These are phyloP conservation scores for Quercus robur DNA, from an alignment of 306 rosid genomes.

Conservation along the genomic window DNA sequence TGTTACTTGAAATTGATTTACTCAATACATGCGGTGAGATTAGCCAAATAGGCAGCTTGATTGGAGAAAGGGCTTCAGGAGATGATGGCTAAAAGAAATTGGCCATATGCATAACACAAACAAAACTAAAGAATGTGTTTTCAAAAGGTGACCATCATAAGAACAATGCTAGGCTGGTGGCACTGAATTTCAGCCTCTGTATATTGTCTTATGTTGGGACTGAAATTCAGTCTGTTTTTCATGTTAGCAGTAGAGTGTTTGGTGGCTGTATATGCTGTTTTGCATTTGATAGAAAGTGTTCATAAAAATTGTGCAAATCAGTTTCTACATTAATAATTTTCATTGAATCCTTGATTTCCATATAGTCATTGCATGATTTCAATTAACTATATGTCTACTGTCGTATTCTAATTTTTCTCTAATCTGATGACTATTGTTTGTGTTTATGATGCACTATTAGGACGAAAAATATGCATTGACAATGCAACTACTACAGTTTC, in stretches of 20 bases:
- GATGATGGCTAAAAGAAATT: too few species aligned
- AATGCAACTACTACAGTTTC: conserved; percentile 59
- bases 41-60: too few species aligned
- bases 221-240: too few species aligned
- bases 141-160: too few species aligned
- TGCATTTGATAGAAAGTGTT: background rate
- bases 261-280: too few species aligned
- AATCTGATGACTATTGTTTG: background rate
- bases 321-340: background rate
- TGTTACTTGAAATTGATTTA: background rate
- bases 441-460: conserved; percentile 12
- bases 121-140: too few species aligned
- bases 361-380: background rate
- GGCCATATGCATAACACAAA: background rate
- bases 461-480: conserved; percentile 83
- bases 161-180: too few species aligned
- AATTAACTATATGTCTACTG: background rate
- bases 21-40: too few species aligned
- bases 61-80: too few species aligned
- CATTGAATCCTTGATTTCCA: background rate
- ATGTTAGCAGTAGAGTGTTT: too few species aligned
- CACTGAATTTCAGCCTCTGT: too few species aligned
- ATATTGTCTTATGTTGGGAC: background rate
- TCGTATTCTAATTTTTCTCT: background rate
- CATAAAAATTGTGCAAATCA: background rate